These are phyloP conservation scores for Xylariaceae sp. DNA, from an alignment of 2,329 filamentous ascomycete species.

Conservation along the genomic window DNA sequence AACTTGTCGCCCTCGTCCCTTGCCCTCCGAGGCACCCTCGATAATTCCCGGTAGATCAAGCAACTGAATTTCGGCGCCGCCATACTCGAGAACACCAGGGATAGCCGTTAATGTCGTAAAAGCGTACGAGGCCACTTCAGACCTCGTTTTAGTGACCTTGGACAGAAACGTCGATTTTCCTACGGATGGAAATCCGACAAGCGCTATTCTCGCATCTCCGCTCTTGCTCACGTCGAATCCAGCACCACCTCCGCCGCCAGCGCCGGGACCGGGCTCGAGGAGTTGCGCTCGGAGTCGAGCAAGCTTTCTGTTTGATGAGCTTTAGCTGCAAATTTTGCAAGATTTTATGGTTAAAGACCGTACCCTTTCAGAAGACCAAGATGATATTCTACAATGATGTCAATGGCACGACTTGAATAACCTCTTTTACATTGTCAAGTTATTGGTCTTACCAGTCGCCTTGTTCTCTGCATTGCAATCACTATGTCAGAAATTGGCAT, in stretches of 20 bases:
- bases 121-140: constrained; percentile 92
- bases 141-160: constrained; percentile 97
- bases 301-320: constrained; percentile 73
- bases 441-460: constrained; percentile 80
- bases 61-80: constrained; percentile 96
- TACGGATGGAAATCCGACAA: constrained; percentile 98
- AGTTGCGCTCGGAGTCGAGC: constrained; percentile 93
- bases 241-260: constrained; percentile 77
- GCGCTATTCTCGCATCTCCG: constrained; percentile 93
- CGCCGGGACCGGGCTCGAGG: constrained; percentile 83
- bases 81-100: constrained; percentile 95
- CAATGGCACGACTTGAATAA: constrained; percentile 7
- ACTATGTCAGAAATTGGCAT: constrained; percentile 27
- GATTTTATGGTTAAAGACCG: constrained; percentile 35
- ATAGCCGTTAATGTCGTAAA: constrained; percentile 99
- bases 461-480: constrained; percentile 80
- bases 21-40: constrained; percentile 93
- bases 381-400: constrained; percentile 79
- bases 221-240: constrained; percentile 97
- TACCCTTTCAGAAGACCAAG: constrained; percentile 96
- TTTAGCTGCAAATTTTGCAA: constrained; percentile 14
- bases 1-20: constrained; percentile 93
- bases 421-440: not conserved
- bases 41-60: constrained; percentile 98
- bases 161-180: constrained; percentile 99